Evolutionary conservation across 208 protist genomes (phyloP).

Genomic region (Leptomonas seymouri): DNA sequence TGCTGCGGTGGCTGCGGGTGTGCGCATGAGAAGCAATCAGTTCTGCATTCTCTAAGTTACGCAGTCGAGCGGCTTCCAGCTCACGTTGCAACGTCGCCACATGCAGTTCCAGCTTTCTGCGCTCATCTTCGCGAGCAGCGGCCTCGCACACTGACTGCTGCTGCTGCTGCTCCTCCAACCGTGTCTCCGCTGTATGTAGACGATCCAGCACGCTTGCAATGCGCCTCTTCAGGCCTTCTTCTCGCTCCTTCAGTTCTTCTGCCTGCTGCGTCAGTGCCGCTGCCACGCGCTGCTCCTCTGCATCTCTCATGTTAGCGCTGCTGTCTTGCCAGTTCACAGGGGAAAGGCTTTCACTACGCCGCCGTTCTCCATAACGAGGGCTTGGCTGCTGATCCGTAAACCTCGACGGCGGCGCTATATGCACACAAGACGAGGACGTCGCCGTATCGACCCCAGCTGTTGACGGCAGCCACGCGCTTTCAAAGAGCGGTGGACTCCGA

Average conservation of each 20-base stretch:
- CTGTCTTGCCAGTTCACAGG: too few relatives aligned
- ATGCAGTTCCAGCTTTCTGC: neutral
- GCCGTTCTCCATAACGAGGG: too few relatives aligned
- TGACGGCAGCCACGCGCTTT: neutral
- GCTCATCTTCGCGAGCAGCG: neutral
- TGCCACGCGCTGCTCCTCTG: constrained; percentile 1
- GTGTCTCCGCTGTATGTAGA: neutral
- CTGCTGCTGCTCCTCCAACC: neutral
- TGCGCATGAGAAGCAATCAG: too few relatives aligned
- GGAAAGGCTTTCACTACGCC: too few relatives aligned
- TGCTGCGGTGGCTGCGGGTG: neutral
- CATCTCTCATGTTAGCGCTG: neutral
- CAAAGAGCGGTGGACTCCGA: constrained; percentile 17
- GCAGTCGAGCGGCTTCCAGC: neutral
- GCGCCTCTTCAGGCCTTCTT: neutral
- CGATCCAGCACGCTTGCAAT: constrained; percentile 3
- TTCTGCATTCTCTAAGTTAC: neutral
- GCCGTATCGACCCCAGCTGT: too few relatives aligned
- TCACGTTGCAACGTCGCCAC: neutral
- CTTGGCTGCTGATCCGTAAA: too few relatives aligned
- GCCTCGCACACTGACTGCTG: neutral
- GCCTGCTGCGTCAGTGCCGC: neutral
- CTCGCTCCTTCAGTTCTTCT: constrained; percentile 3
- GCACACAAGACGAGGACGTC: too few relatives aligned
- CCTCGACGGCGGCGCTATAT: too few relatives aligned